phyloP scores from a whole-genome alignment of 768 basidiomycete species.

The Xerocomellus intermedius region DNA sequence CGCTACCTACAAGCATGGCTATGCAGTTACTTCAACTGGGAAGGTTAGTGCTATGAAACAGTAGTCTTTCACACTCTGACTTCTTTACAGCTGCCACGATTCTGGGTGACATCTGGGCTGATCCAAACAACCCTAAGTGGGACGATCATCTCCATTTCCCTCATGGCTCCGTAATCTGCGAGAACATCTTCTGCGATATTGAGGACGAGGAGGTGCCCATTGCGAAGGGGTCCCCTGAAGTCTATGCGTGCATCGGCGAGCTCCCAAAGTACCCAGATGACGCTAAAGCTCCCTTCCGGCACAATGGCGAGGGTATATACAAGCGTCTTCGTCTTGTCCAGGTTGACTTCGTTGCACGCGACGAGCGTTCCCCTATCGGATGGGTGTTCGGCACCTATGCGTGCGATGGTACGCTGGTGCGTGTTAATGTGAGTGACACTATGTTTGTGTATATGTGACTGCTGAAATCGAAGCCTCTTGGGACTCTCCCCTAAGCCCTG shows the following conservation, averaged over 20 bases:
- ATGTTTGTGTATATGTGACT: neutral
- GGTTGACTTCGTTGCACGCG: neutral
- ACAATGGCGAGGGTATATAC: neutral
- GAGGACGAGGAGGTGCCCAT: neutral
- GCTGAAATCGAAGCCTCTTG: neutral
- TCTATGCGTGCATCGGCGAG: neutral
- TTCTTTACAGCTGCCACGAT: neutral
- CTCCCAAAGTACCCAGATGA: neutral
- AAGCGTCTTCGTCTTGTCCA: neutral
- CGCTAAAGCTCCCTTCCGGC: neutral
- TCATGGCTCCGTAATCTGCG: neutral
- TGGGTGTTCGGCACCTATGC: slow-evolving; percentile 4
- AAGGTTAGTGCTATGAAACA: neutral
- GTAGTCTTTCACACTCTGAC: neutral
- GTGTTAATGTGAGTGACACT: neutral
- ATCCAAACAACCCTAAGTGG: neutral
- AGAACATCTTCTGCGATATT: neutral
- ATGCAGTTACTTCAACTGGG: slow-evolving; percentile 5
- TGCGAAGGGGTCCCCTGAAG: neutral
- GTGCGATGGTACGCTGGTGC: neutral
- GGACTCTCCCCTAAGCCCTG: neutral
- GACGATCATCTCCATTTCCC: neutral
- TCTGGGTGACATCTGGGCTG: neutral
- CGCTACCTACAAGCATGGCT: neutral
- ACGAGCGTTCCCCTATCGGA: neutral